Base-by-base conservation (phyloP, 257 asterid species). In the Solanum clarkiae region DNA sequence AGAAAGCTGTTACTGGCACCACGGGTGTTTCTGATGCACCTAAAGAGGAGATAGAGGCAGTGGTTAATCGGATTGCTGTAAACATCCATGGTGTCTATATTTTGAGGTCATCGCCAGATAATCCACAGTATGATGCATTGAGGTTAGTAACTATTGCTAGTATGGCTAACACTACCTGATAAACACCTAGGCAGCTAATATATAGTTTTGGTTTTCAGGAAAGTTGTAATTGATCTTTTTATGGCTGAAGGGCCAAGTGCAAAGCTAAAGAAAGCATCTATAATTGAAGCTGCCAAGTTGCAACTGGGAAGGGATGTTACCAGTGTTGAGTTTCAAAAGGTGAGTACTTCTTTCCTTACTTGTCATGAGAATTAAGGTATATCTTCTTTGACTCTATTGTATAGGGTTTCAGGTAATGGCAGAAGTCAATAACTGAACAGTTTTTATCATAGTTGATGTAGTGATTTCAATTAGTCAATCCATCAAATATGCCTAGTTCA, bases 31-130 rank as follows among this genome's bases (percentile, higher is more conserved):
- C 7, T 72, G 93, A 89, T 81, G 89, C 89, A 85, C 89, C 71
- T 81, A 90, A 89, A 14, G 89, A 91, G 74, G 98, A 96, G 89
- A 92, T 92, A 87, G 92, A 89, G 88, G 85, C 91, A 83, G 91
- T 95, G 60, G 81, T 94, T 84, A 82, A 62, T 84, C 88, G 91
- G 89, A 90, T 95, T 85, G 97, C 98, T 69, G 87, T 90, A 44
- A 89, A 94, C 84, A 88, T 96, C 85, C 98, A 96, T 86, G 99
- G 95, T 79, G 91, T 93, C 86, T 92, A 91, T 65, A 94, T 96
- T 81, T 91, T 92, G 59, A 96, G 89, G 90, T 94, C 97, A 71
- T 96, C 98, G 2, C 92, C 92, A 55, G 97, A 92, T 85, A 66
- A 90, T 89, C 94, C 95, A 20, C 89, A 91, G 80, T 89, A 85